phyloP scores from a whole-genome alignment of 2,329 filamentous ascomycete genomes.

The Penicillium occitanis region DNA sequence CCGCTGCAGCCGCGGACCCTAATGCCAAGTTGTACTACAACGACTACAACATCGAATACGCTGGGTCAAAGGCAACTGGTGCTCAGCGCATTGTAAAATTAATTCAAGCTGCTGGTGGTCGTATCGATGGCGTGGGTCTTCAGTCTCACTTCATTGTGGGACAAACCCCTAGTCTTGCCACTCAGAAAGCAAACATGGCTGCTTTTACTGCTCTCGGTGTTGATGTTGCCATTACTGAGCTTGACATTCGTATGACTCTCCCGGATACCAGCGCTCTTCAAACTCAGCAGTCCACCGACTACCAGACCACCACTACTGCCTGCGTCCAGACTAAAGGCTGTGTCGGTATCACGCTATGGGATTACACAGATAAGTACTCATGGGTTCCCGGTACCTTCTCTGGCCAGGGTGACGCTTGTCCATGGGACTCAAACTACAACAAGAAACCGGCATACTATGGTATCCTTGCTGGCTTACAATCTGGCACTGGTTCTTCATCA shows the following conservation, averaged over 20 bases:
- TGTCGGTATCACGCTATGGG: constrained; percentile 42
- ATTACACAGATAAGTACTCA: constrained; percentile 48
- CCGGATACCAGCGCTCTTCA: constrained; percentile 30
- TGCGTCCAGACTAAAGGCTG: constrained; percentile 34
- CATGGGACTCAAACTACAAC: constrained; percentile 48
- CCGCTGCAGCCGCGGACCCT: constrained; percentile 66
- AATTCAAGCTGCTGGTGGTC: constrained; percentile 32
- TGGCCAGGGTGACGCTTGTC: constrained; percentile 44
- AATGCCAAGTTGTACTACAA: constrained; percentile 70
- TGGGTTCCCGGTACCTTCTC: constrained; percentile 48
- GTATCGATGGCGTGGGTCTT: constrained; percentile 50
- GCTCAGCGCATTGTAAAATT: constrained; percentile 34
- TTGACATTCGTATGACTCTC: constrained; percentile 52
- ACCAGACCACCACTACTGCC: constrained; percentile 32
- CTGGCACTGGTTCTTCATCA: constrained; percentile 15
- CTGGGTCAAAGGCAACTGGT: constrained; percentile 34
- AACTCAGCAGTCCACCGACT: constrained; percentile 35
- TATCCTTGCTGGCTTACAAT: constrained; percentile 28
- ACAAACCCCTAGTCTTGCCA: constrained; percentile 41
- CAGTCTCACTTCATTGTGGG: constrained; percentile 50
- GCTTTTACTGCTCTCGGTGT: constrained; percentile 44
- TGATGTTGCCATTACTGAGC: constrained; percentile 42
- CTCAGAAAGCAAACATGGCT: constrained; percentile 41
- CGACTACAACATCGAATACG: constrained; percentile 42
- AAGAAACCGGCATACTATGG: constrained; percentile 51